Conservation (phyloP, 129 eudicot species). For the Dittrichia graveolens region DNA sequence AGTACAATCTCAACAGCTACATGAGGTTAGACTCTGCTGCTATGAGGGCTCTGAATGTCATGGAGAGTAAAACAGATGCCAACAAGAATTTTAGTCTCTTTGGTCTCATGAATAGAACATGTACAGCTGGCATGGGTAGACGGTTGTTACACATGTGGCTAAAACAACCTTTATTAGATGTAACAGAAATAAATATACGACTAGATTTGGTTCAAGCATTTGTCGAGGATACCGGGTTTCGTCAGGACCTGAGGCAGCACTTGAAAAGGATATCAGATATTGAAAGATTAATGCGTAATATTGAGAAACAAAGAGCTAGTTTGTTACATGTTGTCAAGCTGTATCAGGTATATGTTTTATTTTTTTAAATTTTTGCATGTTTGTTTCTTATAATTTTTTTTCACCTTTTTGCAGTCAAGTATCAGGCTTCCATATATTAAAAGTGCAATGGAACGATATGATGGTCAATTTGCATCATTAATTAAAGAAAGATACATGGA, state of each 20-base stretch:
- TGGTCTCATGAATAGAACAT: conserved; percentile 93
- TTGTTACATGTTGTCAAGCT: conserved; percentile 85
- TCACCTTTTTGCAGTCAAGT: conserved; percentile 65
- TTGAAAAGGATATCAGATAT: conserved; percentile 87
- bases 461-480: conserved; percentile 75
- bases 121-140: conserved; percentile 98
- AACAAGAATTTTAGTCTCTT: conserved; percentile 91
- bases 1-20: conserved; percentile 68
- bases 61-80: conserved; percentile 97
- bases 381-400: neutral
- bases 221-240: conserved; percentile 88
- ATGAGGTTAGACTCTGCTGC: conserved; percentile 99
- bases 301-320: conserved; percentile 70
- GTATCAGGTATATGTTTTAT: conserved; percentile 64
- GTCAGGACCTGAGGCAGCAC: conserved; percentile 87
- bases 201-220: conserved; percentile 92
- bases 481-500: conserved; percentile 64
- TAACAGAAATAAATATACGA: conserved; percentile 65
- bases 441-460: conserved; percentile 72
- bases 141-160: conserved; percentile 93
- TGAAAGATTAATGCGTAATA: conserved; percentile 65
- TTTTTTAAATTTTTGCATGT: neutral
- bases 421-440: conserved; percentile 83
- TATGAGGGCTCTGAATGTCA: conserved; percentile 89
- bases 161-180: conserved; percentile 90